Base-by-base conservation (phyloP, 164 flowering plant species). In the Hamamelis virginiana region DNA sequence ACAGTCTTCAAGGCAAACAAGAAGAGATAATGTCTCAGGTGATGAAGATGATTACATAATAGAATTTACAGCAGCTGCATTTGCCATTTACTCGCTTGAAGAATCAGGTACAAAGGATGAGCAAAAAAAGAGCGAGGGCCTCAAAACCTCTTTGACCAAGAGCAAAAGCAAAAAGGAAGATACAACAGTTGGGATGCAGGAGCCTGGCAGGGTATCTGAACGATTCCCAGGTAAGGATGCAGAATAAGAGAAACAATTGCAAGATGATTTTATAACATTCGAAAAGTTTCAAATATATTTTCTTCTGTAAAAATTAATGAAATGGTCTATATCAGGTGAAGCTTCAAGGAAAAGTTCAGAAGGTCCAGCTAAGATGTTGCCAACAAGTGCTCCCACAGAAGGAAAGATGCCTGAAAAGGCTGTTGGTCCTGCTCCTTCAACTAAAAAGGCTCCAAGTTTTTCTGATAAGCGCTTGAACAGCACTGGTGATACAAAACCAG, bases 61-160 rank as follows among this genome's bases (percentile, higher is more conserved):
- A 80, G 85, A 84, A 10, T 66, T 89, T 58, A 93, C 93, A 60
- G 97, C 93, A 18, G 84, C 89, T 52, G 90, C 90, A 23, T 88
- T 72, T 70, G 92, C 89, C 12, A 65, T 90, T 45, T 75, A 65
- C 47, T 67, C 82, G 1, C 66, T 81, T 4, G 83, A 85, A 65
- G 89, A 84, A 50, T 65, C 74, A 51, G 51, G 50, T 25, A 18
- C 11, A 28, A 53, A 59, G 15, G 73, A 64, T 45, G 60, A 76
- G 64, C 84, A 67, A 55, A 72, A 55, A 53, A 63, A 14, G 8
- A 53, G 22, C 25, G 71, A 65, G 19, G 59, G 50, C 23, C 65
- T 61, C 27, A 75, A 78, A 57, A 64, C 59, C 55, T 33, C 81
- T 28, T 64, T 59, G 53, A 66, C 58, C 66, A 78, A 52, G 51